Conservation (phyloP, 2,329 filamentous ascomycete genomes). For the Didymella lethalis region DNA sequence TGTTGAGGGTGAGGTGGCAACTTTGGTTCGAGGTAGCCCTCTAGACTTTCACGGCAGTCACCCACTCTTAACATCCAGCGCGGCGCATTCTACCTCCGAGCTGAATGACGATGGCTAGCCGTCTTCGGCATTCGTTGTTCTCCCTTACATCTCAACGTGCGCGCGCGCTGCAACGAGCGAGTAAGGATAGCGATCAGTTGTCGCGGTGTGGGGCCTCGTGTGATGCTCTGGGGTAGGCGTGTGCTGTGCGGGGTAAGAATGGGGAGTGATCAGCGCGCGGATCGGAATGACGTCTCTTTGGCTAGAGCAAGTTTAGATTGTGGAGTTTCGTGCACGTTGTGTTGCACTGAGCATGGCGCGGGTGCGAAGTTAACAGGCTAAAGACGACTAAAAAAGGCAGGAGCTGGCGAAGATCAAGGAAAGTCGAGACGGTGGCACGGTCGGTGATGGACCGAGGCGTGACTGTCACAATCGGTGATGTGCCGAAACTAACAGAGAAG, state of each 20-base stretch:
- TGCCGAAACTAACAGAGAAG: slow-evolving; percentile 1
- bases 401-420: neutral
- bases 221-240: slow-evolving; percentile 25
- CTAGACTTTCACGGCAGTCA: slow-evolving; percentile 7
- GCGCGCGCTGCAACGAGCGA: slow-evolving; percentile 5
- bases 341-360: neutral
- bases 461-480: slow-evolving; percentile 1
- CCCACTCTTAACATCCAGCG: slow-evolving; percentile 21
- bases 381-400: neutral
- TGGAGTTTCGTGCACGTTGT: slow-evolving; percentile 7
- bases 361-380: neutral
- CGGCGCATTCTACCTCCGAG: slow-evolving; percentile 26
- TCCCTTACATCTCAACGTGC: slow-evolving; percentile 14
- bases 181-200: neutral
- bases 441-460: neutral
- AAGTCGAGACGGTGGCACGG: slow-evolving; percentile 2
- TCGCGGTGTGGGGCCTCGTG: slow-evolving; percentile 15
- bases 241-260: slow-evolving; percentile 31
- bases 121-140: slow-evolving; percentile 17
- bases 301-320: slow-evolving; percentile 4
- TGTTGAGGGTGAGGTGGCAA: neutral
- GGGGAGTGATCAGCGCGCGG: slow-evolving; percentile 19
- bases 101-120: slow-evolving; percentile 19
- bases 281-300: slow-evolving; percentile 22
- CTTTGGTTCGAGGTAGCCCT: neutral